Conservation (phyloP, 495 filamentous ascomycete species). For the Xylaria longipes region DNA sequence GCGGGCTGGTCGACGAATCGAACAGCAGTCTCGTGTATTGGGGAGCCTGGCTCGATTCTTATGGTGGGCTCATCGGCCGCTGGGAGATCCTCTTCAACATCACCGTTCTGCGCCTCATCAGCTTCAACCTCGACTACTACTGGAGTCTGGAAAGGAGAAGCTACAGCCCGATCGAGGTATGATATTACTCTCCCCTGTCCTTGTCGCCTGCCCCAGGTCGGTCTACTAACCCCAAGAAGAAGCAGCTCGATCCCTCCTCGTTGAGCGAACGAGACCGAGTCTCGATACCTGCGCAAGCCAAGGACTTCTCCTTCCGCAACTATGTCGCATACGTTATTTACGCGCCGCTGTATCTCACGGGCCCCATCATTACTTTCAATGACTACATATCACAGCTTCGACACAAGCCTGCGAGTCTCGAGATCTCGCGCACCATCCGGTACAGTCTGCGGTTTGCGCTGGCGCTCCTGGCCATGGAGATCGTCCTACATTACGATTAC, state of each 20-base stretch:
- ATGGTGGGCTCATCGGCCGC: conserved; percentile 80
- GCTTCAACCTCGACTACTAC: conserved; percentile 96
- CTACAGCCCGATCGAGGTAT: conserved; percentile 83
- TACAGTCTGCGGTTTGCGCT: conserved; percentile 88
- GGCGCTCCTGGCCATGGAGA: conserved; percentile 85
- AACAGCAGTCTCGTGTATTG: conserved; percentile 55
- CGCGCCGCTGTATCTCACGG: conserved; percentile 88
- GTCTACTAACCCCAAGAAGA: conserved; percentile 90
- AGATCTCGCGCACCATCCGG: conserved; percentile 65
- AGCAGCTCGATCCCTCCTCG: conserved; percentile 84
- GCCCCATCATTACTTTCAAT: conserved; percentile 96
- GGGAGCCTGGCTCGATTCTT: conserved; percentile 72
- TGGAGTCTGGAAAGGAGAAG: conserved; percentile 78
- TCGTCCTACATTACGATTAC: conserved; percentile 93
- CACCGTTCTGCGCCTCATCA: conserved; percentile 89
- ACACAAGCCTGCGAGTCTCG: conserved; percentile 73
- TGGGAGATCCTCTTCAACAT: conserved; percentile 99
- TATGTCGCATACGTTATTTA: conserved; percentile 90
- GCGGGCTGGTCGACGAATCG: conserved; percentile 38
- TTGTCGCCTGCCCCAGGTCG: not conserved
- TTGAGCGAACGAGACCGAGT: conserved; percentile 90
- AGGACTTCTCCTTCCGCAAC: conserved; percentile 79
- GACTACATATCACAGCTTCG: conserved; percentile 89
- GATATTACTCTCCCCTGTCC: conserved; percentile 33
- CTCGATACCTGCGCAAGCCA: conserved; percentile 68